Percentiles rank a stretch among this genome's conserved stretches.
Conservation (phyloP, 768 basidiomycete genomes). For the Auriscalpium microsporum region DNA sequence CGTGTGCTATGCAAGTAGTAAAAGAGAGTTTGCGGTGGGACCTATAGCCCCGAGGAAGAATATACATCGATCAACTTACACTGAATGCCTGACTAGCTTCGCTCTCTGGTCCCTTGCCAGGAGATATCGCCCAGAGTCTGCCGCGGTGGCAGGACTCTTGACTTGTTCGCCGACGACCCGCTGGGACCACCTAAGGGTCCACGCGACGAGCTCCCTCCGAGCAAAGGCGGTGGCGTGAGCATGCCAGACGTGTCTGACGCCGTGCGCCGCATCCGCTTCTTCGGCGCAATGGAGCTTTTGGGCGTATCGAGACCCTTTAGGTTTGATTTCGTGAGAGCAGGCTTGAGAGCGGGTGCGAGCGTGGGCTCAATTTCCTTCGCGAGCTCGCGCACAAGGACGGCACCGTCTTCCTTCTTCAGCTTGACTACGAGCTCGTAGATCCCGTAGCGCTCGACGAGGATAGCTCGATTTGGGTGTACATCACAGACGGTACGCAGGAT, state of each 20-base stretch:
- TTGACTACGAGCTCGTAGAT: slow-evolving; percentile 73
- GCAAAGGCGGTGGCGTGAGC: slow-evolving; percentile 15
- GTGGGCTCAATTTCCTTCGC: slow-evolving; percentile 80
- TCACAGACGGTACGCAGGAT: slow-evolving; percentile 84
- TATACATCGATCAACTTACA: background rate
- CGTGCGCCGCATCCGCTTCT: slow-evolving; percentile 45
- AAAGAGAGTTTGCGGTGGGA: background rate
- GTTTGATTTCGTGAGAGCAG: slow-evolving; percentile 28
- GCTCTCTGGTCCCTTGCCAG: slow-evolving; percentile 35
- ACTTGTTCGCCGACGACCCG: slow-evolving; percentile 24
- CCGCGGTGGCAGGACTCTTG: slow-evolving; percentile 28
- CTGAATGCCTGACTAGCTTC: slow-evolving; percentile 4
- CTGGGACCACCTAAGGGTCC: slow-evolving; percentile 19
- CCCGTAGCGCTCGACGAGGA: slow-evolving; percentile 76
- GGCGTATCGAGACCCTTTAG: slow-evolving; percentile 29
- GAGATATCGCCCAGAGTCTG: slow-evolving; percentile 56
- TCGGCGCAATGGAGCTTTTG: slow-evolving; percentile 22
- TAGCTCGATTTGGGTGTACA: slow-evolving; percentile 75
- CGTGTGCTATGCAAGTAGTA: background rate
- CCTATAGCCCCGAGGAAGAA: background rate
- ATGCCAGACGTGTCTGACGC: slow-evolving; percentile 58
- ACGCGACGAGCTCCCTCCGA: slow-evolving; percentile 12
- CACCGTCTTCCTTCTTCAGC: slow-evolving; percentile 78
- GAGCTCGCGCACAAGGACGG: slow-evolving; percentile 84
- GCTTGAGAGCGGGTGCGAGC: slow-evolving; percentile 62